Percentiles rank a stretch among this genome's conserved stretches.
Conservation (phyloP, 768 basidiomycete genomes). For the Kondoa subrosea region DNA sequence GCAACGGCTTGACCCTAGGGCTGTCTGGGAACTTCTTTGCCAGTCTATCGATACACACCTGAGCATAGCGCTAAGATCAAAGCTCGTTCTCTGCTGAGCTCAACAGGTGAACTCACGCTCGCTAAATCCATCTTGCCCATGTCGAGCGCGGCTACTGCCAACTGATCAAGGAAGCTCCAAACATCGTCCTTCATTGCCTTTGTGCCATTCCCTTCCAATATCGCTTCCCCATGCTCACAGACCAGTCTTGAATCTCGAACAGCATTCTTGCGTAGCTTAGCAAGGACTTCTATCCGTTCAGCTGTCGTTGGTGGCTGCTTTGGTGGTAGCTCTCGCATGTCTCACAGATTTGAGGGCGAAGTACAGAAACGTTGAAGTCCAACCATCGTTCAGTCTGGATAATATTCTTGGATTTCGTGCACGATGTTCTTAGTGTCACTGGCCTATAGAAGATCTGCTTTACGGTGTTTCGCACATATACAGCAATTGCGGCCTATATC, state of each 20-base stretch:
- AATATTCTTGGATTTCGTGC: background rate
- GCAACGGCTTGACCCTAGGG: constrained; percentile 58
- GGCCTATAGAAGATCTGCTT: background rate
- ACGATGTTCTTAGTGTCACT: background rate
- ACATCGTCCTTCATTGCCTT: constrained; percentile 34
- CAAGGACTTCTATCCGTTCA: background rate
- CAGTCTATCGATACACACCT: constrained; percentile 52
- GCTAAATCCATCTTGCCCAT: constrained; percentile 54
- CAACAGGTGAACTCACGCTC: constrained; percentile 51
- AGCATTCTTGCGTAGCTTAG: background rate
- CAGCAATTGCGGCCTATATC: background rate
- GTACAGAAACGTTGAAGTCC: background rate
- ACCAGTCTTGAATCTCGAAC: background rate
- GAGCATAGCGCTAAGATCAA: background rate
- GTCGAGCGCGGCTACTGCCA: constrained; percentile 60
- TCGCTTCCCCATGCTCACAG: background rate
- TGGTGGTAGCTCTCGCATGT: background rate
- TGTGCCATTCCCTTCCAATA: background rate
- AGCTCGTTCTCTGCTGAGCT: background rate
- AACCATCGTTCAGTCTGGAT: background rate
- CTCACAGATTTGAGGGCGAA: too few relatives aligned
- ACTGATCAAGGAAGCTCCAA: constrained; percentile 66
- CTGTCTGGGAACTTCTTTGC: constrained; percentile 55
- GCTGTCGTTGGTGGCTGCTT: background rate
- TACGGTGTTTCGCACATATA: background rate